Base-by-base conservation (phyloP, 2,329 filamentous ascomycete genomes). In the Pestalotiopsis fici region DNA sequence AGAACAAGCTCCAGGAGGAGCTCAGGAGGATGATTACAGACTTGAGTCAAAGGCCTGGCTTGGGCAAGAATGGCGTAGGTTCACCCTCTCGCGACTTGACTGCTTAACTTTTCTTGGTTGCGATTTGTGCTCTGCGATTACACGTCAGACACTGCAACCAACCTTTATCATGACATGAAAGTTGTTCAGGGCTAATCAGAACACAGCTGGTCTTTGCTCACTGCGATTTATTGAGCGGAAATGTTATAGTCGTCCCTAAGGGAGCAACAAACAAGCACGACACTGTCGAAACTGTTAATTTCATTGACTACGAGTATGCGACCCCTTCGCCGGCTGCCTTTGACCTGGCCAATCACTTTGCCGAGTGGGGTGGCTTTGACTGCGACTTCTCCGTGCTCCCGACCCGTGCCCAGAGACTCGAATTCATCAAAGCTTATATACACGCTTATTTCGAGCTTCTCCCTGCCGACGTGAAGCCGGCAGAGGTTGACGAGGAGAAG, bases 291-390 rank as follows among this genome's bases (percentile, higher is more conserved):
- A 85, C 81, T 2, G 91, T 95, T 66, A 88, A 88, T 76, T 98
- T 99, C 81, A 99, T 99, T 78, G 96, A 99, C 82, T 99, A 98
- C 83, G 96, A 99, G 80, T 99, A 99, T 80, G 94, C 95, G 15
- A 96, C 94, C 4, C 95, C 96, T 2, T 95, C 95, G 0, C 95
- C 95, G 1, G 94, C 95, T 3, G 95, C 95, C 2, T 99, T 99
- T 80, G 96, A 99, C 78, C 90, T 99, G 73, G 92, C 95, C 63
- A 99, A 99, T 82, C 96, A 99, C 84, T 97, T 99, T 78, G 94
- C 96, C 60, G 96, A 99, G 82, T 99, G 96, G 95, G 95, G 92
- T 68, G 96, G 96, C 67, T 98, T 98, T 76, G 94, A 97, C 74
- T 99, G 96, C 84, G 94, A 98, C 80, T 95, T 93, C 82, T 88